Evolutionary conservation across 116 monocot genomes (phyloP).

Genomic region (Papilionanthe hybrid): DNA sequence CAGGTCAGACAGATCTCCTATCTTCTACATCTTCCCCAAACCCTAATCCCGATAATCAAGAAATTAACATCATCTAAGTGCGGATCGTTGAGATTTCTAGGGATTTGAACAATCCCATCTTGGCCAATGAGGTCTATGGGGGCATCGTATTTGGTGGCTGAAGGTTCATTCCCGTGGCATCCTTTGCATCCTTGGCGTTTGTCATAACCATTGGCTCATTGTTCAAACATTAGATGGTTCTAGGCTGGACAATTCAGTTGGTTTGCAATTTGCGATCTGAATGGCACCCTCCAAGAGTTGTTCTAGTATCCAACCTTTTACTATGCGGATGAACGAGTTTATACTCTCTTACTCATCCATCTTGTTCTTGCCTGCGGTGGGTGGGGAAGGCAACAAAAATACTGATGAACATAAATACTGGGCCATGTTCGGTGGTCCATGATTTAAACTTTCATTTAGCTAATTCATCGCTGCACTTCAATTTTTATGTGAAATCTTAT

Average conservation of each 20-base stretch:
- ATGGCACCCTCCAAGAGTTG: slow-evolving; percentile 51
- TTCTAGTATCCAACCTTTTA: background rate
- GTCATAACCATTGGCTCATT: slow-evolving; percentile 68
- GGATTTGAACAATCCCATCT: slow-evolving; percentile 55
- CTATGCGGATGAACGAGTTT: too few relatives aligned
- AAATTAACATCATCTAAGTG: background rate
- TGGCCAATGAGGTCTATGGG: slow-evolving; percentile 82
- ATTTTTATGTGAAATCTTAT: background rate
- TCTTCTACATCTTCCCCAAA: background rate
- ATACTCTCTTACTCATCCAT: background rate
- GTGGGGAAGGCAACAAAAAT: slow-evolving; percentile 64
- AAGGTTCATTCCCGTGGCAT: slow-evolving; percentile 66
- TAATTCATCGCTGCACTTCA: background rate
- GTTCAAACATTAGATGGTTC: slow-evolving; percentile 74
- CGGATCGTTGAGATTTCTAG: slow-evolving; percentile 76
- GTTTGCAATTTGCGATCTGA: slow-evolving; percentile 56
- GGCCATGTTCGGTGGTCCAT: slow-evolving; percentile 73
- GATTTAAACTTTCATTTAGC: slow-evolving; percentile 7
- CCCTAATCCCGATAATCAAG: too few relatives aligned
- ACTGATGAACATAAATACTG: slow-evolving; percentile 71
- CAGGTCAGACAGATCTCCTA: slow-evolving; percentile 27
- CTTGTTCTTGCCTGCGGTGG: slow-evolving; percentile 17
- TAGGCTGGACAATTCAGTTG: slow-evolving; percentile 85
- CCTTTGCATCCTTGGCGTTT: slow-evolving; percentile 48
- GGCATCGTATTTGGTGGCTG: slow-evolving; percentile 63